Conservation (phyloP, 176 grass and related monocot genomes). For the Musa troglodytarum region DNA sequence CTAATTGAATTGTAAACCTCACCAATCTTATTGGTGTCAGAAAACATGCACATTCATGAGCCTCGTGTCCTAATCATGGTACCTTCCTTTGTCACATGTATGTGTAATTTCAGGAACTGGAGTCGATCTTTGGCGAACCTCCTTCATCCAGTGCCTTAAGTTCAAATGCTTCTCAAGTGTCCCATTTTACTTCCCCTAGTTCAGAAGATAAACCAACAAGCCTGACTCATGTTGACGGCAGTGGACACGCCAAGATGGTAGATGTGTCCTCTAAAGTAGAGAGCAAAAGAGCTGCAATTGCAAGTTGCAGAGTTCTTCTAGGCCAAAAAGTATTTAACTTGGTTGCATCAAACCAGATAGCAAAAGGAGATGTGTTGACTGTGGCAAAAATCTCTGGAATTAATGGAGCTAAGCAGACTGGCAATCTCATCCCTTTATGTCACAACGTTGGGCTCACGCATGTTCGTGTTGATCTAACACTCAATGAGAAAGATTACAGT, state of each 20-base stretch:
- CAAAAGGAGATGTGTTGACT: conserved; percentile 87
- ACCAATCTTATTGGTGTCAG: no score
- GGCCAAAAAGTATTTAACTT: conserved; percentile 62
- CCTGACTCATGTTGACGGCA: conserved; percentile 62
- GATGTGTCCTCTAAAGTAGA: conserved; percentile 73
- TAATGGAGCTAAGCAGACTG: conserved; percentile 86
- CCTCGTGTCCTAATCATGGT: background rate
- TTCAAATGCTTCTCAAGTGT: conserved; percentile 39
- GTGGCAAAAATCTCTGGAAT: conserved; percentile 96
- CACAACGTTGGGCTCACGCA: conserved; percentile 79
- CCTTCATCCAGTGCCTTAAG: conserved; percentile 50
- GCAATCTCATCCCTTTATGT: conserved; percentile 70
- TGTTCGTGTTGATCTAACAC: conserved; percentile 74
- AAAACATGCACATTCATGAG: no score
- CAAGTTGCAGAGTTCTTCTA: conserved; percentile 70
- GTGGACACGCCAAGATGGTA: conserved; percentile 79
- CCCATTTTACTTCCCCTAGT: conserved; percentile 3
- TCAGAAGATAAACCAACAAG: conserved; percentile 12
- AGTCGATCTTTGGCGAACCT: conserved; percentile 69
- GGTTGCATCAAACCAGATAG: conserved; percentile 84
- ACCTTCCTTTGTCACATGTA: background rate
- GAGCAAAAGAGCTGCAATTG: conserved; percentile 61
- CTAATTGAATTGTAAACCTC: no score
- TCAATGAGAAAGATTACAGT: conserved; percentile 73
- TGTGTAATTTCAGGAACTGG: conserved; percentile 60